Base-by-base conservation (phyloP, 192 early-diverging fungal genomes). In the Linnemannia schmuckeri region DNA sequence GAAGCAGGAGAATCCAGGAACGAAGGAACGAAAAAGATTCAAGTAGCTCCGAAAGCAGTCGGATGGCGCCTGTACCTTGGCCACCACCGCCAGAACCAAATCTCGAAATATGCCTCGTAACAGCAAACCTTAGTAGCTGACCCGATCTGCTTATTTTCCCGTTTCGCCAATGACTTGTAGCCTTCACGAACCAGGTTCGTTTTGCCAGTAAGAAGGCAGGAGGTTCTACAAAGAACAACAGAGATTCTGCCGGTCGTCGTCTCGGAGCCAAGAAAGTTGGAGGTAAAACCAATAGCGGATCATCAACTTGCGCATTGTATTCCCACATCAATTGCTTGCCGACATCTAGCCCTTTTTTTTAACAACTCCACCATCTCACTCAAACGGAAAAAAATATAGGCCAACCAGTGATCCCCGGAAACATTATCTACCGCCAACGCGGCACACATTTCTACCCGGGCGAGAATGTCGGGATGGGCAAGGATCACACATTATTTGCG, bases 401-500 rank as follows among this genome's bases (percentile, higher is more conserved):
- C 72, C 92, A 96, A 85, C 90, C 89, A 52, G 96, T 96, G 33
- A 89, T 94, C 55, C 90, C 94, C 1, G 96, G 96, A 41, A 94
- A 95, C 82, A 96, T 97, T 74, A 94, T 97, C 81, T 93, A 95
- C 57, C 93, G 96, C 80, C 96, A 97, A 82, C 89, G 94, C 72
- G 96, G 96, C 8, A 96, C 94, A 70, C 90, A 92, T 77, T 96
- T 96, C 80, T 93, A 94, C 72, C 93, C 96, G 13, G 96, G 96
- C 22, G 94, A 96, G 79, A 93, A 96, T 79, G 96, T 93, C 38
- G 93, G 91, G 20, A 93, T 95, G 72, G 96, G 96, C 77, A 94
- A 94, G 79, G 96, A 96, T 88, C 94, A 94, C 87, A 96, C 96
- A 24, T 80, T 96, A 57, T 96, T 86, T 85, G 96, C 96, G 22